Conservation (phyloP, 2,329 filamentous ascomycete genomes). For the Aspergillus sp. region DNA sequence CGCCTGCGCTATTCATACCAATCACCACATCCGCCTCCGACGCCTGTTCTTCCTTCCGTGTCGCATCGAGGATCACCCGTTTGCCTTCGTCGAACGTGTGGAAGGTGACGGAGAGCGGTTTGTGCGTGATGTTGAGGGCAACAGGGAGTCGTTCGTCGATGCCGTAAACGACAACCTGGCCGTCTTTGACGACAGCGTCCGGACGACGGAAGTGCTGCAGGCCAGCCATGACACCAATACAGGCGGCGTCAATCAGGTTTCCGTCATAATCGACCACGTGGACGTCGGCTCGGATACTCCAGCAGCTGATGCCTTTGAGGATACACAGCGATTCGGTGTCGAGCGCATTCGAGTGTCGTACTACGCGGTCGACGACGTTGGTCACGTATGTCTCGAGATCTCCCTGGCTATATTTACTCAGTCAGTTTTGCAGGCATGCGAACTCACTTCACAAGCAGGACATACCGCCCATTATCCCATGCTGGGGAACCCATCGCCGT, state of each 20-base stretch:
- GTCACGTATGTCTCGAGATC: constrained; percentile 81
- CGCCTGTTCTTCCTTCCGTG: constrained; percentile 44
- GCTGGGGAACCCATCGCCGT: constrained; percentile 86
- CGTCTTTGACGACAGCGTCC: constrained; percentile 79
- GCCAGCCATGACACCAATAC: constrained; percentile 78
- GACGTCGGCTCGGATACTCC: constrained; percentile 82
- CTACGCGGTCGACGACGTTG: constrained; percentile 84
- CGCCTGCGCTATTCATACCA: constrained; percentile 80
- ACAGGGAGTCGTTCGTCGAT: constrained; percentile 82
- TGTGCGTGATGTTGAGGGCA: constrained; percentile 81
- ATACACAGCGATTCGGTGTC: constrained; percentile 96
- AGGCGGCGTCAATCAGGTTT: constrained; percentile 77
- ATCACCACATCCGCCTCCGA: constrained; percentile 66
- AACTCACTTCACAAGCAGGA: not conserved
- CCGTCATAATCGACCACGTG: constrained; percentile 90
- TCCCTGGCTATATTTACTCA: constrained; percentile 51
- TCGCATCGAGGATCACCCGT: constrained; percentile 40
- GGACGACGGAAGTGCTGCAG: constrained; percentile 87
- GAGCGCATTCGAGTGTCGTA: constrained; percentile 83
- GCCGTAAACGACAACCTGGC: constrained; percentile 76
- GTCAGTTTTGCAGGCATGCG: constrained; percentile 5
- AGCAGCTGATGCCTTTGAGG: constrained; percentile 82
- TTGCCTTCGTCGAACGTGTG: constrained; percentile 60
- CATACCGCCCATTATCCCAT: constrained; percentile 73
- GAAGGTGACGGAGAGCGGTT: constrained; percentile 86